phyloP scores from a whole-genome alignment of 257 asterid genomes.

The Solanum sitiens region DNA sequence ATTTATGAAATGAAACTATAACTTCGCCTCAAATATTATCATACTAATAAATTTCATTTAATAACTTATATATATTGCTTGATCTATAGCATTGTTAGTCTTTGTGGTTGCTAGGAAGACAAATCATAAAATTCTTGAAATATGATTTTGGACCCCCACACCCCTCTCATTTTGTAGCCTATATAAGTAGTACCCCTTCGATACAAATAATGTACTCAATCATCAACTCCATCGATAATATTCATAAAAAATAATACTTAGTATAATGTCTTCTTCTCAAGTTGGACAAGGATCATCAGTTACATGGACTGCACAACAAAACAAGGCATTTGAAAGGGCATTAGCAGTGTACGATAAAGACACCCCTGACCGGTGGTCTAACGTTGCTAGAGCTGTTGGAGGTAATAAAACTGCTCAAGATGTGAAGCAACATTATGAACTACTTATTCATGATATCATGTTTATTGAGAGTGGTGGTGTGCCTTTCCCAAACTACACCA shows the following conservation, averaged over 20 bases:
- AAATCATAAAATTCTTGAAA: conserved; percentile 23
- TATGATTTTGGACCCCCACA: conserved; percentile 2
- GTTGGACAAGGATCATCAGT: not conserved
- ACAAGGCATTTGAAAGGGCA: conserved; percentile 80
- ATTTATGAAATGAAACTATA: not conserved
- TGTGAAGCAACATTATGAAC: conserved; percentile 55
- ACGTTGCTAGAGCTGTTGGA: conserved; percentile 65
- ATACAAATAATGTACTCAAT: conserved; percentile 4
- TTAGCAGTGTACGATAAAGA: conserved; percentile 58
- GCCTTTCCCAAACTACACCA: conserved; percentile 50
- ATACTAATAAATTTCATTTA: too few relatives aligned
- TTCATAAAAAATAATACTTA: not conserved
- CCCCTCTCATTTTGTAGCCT: not conserved
- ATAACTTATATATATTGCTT: not conserved
- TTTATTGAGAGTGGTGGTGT: conserved; percentile 54
- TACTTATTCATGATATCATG: conserved; percentile 46
- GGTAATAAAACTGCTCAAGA: conserved; percentile 53
- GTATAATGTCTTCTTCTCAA: not conserved
- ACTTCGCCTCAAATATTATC: not conserved
- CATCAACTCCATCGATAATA: not conserved
- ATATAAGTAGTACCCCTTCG: conserved; percentile 5
- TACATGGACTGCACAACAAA: conserved; percentile 56
- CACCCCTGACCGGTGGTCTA: conserved; percentile 78
- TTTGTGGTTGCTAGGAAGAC: conserved; percentile 2
- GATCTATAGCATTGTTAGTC: not conserved